Conservation (phyloP, 257 asterid genomes). For the Jasminum sambac region DNA sequence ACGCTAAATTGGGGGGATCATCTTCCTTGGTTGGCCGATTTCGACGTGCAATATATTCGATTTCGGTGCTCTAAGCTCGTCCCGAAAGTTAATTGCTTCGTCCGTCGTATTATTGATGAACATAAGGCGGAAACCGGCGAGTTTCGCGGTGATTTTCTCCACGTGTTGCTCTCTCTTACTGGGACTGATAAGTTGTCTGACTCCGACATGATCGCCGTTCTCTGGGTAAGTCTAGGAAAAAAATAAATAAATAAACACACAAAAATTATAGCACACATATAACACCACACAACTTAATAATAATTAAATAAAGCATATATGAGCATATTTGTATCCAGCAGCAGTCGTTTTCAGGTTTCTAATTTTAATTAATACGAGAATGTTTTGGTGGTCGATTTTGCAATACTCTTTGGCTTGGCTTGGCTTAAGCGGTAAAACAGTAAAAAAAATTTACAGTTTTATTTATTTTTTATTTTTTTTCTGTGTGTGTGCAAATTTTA, state of each 20-base stretch:
- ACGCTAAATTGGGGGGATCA: constrained; percentile 76
- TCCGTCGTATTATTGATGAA: constrained; percentile 50
- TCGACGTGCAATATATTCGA: constrained; percentile 63
- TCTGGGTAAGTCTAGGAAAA: constrained; percentile 59
- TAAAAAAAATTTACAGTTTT: too few species aligned
- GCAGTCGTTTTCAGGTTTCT: constrained; percentile 36
- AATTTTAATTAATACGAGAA: constrained; percentile 22
- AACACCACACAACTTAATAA: constrained; percentile 8
- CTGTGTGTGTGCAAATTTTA: too few species aligned
- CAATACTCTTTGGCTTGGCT: constrained; percentile 9
- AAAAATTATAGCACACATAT: not conserved
- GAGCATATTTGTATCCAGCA: not conserved
- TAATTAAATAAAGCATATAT: too few species aligned
- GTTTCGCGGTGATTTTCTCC: constrained; percentile 46
- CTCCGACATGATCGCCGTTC: constrained; percentile 82
- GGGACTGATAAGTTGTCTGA: constrained; percentile 55
- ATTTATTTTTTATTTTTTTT: not conserved
- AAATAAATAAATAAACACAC: too few species aligned
- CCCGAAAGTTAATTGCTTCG: constrained; percentile 66
- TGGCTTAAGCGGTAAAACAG: constrained; percentile 4
- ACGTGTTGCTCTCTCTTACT: constrained; percentile 63
- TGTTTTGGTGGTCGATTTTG: constrained; percentile 18
- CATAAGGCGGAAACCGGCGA: constrained; percentile 29
- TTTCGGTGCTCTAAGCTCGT: constrained; percentile 60
- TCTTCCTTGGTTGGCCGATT: constrained; percentile 55